Conservation (phyloP, 2,329 filamentous ascomycete species). For the Escovopsis sp. region DNA sequence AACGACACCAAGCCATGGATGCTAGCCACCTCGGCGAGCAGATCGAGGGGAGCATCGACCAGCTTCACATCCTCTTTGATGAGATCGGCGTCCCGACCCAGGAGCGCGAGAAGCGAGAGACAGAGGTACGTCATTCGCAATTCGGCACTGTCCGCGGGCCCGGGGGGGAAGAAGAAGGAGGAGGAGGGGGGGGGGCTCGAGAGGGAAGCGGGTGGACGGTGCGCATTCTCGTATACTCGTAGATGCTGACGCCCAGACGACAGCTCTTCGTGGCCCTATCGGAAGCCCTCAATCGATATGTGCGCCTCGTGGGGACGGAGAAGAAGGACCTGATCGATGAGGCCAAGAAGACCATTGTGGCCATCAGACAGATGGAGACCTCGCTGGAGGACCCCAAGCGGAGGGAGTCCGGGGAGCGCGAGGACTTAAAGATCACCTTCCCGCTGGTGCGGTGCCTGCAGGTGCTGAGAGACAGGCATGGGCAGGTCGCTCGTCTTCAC, state of each 20-base stretch:
- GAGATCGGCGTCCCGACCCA: constrained; percentile 91
- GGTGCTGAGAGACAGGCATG: constrained; percentile 72
- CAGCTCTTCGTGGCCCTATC: constrained; percentile 87
- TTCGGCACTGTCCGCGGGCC: no score
- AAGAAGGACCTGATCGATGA: constrained; percentile 87
- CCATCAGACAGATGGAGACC: constrained; percentile 84
- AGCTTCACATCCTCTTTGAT: constrained; percentile 89
- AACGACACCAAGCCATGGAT: constrained; percentile 45
- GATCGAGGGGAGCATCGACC: constrained; percentile 84
- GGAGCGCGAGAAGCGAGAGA: constrained; percentile 80
- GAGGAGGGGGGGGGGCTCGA: no score
- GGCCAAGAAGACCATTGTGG: constrained; percentile 68
- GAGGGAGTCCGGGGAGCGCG: constrained; percentile 44
- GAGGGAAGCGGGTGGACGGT: neutral
- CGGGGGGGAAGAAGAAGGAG: no score
- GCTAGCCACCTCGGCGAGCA: constrained; percentile 87
- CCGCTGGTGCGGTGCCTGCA: constrained; percentile 71
- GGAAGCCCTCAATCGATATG: constrained; percentile 79
- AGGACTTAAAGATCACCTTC: constrained; percentile 63
- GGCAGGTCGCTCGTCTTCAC: constrained; percentile 65
- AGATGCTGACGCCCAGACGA: neutral
- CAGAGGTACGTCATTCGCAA: constrained; percentile 49
- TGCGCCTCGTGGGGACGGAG: constrained; percentile 70
- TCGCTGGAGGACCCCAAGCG: constrained; percentile 66
- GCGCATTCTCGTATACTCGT: no score